A percentile compares a stretch with the other conserved stretches of the same genome.
Evolutionary conservation across 768 basidiomycete species (phyloP).

Genomic region (Melanogaster broomeanus): DNA sequence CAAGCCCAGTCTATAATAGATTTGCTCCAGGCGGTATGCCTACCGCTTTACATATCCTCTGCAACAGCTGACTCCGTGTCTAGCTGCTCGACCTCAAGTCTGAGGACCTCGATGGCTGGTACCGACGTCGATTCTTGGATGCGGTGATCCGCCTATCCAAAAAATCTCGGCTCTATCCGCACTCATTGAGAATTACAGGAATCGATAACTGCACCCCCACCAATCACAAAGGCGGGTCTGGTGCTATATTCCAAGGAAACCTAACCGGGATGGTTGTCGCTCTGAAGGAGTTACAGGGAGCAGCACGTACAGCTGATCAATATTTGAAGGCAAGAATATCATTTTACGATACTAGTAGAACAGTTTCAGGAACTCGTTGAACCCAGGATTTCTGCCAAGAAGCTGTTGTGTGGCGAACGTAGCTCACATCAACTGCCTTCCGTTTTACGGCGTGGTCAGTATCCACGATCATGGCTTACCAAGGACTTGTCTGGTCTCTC

Average conservation of each 20-base stretch:
- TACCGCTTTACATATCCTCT: not conserved
- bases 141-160: slow-evolving; percentile 30
- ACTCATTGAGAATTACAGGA: slow-evolving; percentile 20
- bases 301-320: slow-evolving; percentile 18
- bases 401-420: slow-evolving; percentile 34
- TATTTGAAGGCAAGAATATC: slow-evolving; percentile 27
- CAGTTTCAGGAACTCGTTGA: slow-evolving; percentile 1
- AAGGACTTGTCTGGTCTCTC: slow-evolving; percentile 23
- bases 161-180: slow-evolving; percentile 30
- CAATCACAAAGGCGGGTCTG: slow-evolving; percentile 30
- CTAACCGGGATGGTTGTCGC: slow-evolving; percentile 30
- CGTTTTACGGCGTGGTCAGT: slow-evolving; percentile 29
- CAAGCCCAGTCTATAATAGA: slow-evolving; percentile 28
- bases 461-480: slow-evolving; percentile 7
- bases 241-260: slow-evolving; percentile 32
- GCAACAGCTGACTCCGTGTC: slow-evolving; percentile 1
- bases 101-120: slow-evolving; percentile 22
- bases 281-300: slow-evolving; percentile 29
- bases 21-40: slow-evolving; percentile 25
- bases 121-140: slow-evolving; percentile 30
- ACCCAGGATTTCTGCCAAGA: slow-evolving; percentile 30
- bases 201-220: slow-evolving; percentile 13
- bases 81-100: slow-evolving; percentile 28
- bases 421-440: slow-evolving; percentile 29
- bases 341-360: not conserved